Evolutionary conservation across 176 grass and related monocot genomes (phyloP), one percentile per base, ranked within the genome.

Genomic region (Thalia dealbata): DNA sequence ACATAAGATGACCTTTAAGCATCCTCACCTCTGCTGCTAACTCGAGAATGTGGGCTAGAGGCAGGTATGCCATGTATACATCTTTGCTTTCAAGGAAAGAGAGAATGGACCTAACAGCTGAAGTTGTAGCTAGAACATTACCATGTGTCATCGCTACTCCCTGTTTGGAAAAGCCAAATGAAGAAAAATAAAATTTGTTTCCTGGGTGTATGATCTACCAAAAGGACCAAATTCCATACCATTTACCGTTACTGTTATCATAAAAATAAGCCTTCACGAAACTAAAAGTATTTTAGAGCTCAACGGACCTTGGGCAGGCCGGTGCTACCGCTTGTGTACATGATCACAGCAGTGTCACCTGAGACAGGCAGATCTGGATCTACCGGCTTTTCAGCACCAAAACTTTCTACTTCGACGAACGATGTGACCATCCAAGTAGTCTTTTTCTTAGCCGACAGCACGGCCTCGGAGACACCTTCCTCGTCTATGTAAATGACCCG

Each of bases 301-400:
- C 28, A 87, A 79, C 81, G 74, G 81, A 99, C 95, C 95, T 99
- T 99, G 32, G 95, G 95, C 75, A 99, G 86, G 45, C 95, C 95
- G 73, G 95, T 99, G 77, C 90, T 99, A 26, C 95, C 95, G 73
- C 95, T 99, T 75, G 95, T 99, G 70, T 99, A 99, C 95, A 99
- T 99, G 69, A 99, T 86, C 69, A 99, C 90, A 45, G 95, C 95
- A 69, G 83, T 82, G 32, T 99, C 90, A 42, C 87, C 83, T 24
- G 87, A 71, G 19, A 82, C 70, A 78, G 95, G 95, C 44, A 92
- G 63, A 60, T 84, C 76, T 71, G 77, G 67, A 77, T 88, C 83
- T 2, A 85, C 68, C 73, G 85, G 90, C 41, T 80, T 79, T 82
- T 91, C 87, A 69, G 54, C 19, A 22, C 95, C 95, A 67, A 91